Conservation (phyloP, 805 yeast genomes). For the Saturnispora silvae region DNA sequence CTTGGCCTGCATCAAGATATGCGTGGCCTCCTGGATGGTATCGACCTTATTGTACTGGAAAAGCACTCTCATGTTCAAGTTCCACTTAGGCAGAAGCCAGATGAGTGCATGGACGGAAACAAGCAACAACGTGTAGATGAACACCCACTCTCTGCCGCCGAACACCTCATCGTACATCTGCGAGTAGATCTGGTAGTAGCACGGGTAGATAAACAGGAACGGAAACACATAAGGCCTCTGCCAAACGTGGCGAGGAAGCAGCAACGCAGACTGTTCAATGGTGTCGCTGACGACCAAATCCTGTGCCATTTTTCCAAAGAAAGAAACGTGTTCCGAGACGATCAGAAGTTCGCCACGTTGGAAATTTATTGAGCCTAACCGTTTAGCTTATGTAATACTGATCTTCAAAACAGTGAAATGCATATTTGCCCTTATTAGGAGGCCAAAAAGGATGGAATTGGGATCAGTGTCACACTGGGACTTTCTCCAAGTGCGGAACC, state of each 20-base stretch:
- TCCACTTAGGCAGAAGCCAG: slow-evolving; percentile 94
- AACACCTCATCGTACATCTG: slow-evolving; percentile 70
- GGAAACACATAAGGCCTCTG: slow-evolving; percentile 77
- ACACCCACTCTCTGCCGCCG: slow-evolving; percentile 92
- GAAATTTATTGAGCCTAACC: no score
- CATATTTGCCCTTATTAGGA: no score
- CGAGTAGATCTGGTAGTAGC: slow-evolving; percentile 53
- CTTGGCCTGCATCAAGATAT: slow-evolving; percentile 68
- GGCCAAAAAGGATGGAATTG: no score
- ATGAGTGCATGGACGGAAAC: slow-evolving; percentile 64
- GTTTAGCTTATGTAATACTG: no score
- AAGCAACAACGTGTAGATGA: slow-evolving; percentile 69
- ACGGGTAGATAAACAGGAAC: slow-evolving; percentile 67
- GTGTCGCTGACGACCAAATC: slow-evolving; percentile 58
- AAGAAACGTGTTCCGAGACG: slow-evolving; percentile 1
- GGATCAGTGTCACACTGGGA: no score
- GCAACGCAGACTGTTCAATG: slow-evolving; percentile 59
- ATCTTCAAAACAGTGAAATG: no score
- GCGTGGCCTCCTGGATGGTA: slow-evolving; percentile 51
- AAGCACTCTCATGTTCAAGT: slow-evolving; percentile 50
- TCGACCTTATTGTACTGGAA: slow-evolving; percentile 56
- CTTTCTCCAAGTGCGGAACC: no score
- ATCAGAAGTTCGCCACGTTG: neutral
- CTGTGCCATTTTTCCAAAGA: slow-evolving; percentile 16
- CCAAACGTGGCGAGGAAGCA: slow-evolving; percentile 52